A percentile compares a stretch with the other conserved stretches of the same genome.
Evolutionary conservation across 305 asterid genomes (phyloP).

Genomic region (Solanum hybrid): DNA sequence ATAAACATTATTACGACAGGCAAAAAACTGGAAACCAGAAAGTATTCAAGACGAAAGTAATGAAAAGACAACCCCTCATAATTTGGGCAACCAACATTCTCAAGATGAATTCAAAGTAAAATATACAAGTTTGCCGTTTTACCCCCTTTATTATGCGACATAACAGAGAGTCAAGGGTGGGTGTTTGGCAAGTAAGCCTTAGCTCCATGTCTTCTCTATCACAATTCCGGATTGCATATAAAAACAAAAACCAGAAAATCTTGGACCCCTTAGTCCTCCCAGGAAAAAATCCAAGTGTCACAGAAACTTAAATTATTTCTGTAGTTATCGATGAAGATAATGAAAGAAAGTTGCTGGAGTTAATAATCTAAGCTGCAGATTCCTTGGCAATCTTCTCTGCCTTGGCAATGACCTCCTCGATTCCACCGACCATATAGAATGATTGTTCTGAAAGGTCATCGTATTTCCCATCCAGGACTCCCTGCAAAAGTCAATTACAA

Average conservation of each 20-base stretch:
- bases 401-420: constrained; percentile 90
- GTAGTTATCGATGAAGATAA: constrained; percentile 32
- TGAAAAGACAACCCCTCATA: not conserved
- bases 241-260: constrained; percentile 22
- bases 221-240: constrained; percentile 26
- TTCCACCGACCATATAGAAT: constrained; percentile 98
- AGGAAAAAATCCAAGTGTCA: constrained; percentile 27
- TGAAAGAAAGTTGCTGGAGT: constrained; percentile 5
- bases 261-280: constrained; percentile 16
- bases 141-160: constrained; percentile 38
- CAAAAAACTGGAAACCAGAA: not conserved
- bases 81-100: constrained; percentile 15
- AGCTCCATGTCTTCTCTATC: constrained; percentile 30
- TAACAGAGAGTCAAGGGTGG: constrained; percentile 23
- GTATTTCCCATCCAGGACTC: constrained; percentile 86
- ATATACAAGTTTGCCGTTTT: constrained; percentile 41
- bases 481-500: constrained; percentile 33
- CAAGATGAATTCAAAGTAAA: constrained; percentile 17
- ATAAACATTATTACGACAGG: not conserved
- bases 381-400: constrained; percentile 97
- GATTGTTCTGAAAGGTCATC: constrained; percentile 92
- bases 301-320: constrained; percentile 50
- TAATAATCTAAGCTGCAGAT: constrained; percentile 50
- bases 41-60: not conserved
- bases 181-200: constrained; percentile 21